Conservation (phyloP, 768 basidiomycete species). For the Leccinum ochraceum region DNA sequence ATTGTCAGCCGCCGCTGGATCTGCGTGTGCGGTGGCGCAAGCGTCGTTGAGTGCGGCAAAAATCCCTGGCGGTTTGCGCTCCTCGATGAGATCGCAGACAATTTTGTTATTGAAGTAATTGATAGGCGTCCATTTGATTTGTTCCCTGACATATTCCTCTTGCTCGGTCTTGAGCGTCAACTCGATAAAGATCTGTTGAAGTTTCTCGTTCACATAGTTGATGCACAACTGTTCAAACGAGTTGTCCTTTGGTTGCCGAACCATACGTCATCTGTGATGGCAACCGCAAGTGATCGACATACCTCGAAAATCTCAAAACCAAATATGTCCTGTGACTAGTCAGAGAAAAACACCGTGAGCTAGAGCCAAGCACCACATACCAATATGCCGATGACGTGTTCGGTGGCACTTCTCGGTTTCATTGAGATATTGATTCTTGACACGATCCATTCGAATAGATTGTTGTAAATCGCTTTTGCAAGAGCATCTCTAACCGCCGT, state of each 20-base stretch:
- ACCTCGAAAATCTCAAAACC: constrained; percentile 99
- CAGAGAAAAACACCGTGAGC: not conserved
- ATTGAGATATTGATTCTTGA: constrained; percentile 94
- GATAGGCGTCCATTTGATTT: constrained; percentile 99
- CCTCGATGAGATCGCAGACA: constrained; percentile 98
- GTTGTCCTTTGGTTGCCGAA: constrained; percentile 66
- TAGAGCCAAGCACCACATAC: constrained; percentile 39
- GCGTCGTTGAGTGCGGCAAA: constrained; percentile 98
- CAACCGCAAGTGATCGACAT: constrained; percentile 11
- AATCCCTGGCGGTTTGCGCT: constrained; percentile 92
- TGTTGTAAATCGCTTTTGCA: constrained; percentile 96
- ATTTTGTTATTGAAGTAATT: constrained; percentile 99
- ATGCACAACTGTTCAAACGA: constrained; percentile 98
- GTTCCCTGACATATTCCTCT: constrained; percentile 97
- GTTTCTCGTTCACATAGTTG: constrained; percentile 99
- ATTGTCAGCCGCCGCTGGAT: constrained; percentile 93
- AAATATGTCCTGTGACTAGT: constrained; percentile 78
- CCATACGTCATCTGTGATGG: constrained; percentile 5
- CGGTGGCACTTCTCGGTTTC: constrained; percentile 74
- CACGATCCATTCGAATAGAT: constrained; percentile 99
- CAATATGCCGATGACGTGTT: constrained; percentile 91
- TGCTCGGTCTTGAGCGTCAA: constrained; percentile 98
- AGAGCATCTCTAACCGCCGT: constrained; percentile 86
- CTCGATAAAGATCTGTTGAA: constrained; percentile 99
- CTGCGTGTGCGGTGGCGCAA: constrained; percentile 98